A percentile compares a stretch with the other conserved stretches of the same genome.
Conservation (phyloP, 805 yeast species). For the Cyberlindnera maritima region DNA sequence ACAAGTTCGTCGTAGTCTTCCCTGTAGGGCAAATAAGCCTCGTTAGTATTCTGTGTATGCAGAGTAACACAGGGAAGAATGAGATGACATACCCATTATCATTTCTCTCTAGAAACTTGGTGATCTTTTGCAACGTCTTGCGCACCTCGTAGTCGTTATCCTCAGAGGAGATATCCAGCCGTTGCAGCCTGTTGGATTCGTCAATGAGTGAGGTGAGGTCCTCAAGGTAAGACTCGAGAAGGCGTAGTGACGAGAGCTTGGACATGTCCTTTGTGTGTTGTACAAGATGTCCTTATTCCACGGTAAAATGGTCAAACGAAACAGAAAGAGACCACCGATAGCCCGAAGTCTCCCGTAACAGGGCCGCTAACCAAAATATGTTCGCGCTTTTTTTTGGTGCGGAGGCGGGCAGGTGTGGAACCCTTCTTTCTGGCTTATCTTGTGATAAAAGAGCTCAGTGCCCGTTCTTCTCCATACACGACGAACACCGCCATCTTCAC, state of each 20-base stretch:
- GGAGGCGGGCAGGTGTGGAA: no score
- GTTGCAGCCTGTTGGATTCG: conserved; percentile 22
- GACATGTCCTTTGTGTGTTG: no score
- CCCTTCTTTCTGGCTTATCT: no score
- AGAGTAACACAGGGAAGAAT: not conserved
- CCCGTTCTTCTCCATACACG: no score
- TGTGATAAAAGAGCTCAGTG: no score
- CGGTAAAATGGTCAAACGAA: no score
- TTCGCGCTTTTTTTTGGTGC: no score
- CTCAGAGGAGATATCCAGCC: conserved; percentile 15
- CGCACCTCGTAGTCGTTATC: conserved; percentile 25
- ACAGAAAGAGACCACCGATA: no score
- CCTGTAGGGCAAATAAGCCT: conserved; percentile 6
- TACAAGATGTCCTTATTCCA: no score
- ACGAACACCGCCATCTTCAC: no score
- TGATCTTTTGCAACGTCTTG: conserved; percentile 22
- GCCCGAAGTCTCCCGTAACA: no score
- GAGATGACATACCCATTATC: conserved; percentile 24
- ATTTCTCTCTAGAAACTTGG: conserved; percentile 25
- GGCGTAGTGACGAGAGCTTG: conserved; percentile 22
- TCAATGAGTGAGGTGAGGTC: conserved; percentile 24
- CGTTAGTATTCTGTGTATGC: not conserved
- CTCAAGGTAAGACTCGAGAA: conserved; percentile 28
- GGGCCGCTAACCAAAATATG: no score
- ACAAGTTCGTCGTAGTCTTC: conserved; percentile 28